Base-by-base conservation (phyloP, 1,139 yeast genomes). In the Kodamaea arcana region DNA sequence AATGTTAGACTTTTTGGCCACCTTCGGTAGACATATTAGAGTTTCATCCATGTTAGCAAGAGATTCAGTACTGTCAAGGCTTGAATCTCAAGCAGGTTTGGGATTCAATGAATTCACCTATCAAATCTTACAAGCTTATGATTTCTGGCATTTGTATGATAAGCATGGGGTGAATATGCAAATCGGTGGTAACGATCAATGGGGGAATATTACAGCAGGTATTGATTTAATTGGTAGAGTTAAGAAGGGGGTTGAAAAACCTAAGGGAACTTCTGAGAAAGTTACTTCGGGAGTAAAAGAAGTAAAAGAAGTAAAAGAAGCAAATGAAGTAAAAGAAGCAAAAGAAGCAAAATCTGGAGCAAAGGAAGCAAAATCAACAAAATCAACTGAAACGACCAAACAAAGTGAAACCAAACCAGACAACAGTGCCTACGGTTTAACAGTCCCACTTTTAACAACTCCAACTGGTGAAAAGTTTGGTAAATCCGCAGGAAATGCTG, bases 121-220 rank as follows among this genome's bases (percentile, higher is more conserved):
- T 57, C 99, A 92, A 54, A 69, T 92, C 14, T 62, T 92, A 33
- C 99, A 92, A 56, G 97, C 97, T 0, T 92, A 78, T 56, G 99
- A 92, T 54, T 94, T 88, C 53, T 88, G 84, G 75, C 88, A 90
- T 52, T 64, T 94, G 44, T 79, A 78, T 61, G 70, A 71, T 30
- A 56, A 72, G 12, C 64, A 76, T 26, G 62, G 67, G 3, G 94
- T 92, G 29, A 68, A 72, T 32, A 59, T 88, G 24, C 97, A 92
- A 60, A 78, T 94, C 17, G 99, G 99, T 12, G 99, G 99, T 7
- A 88, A 84, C 53, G 98, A 92, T 55, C 99, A 92, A 59, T 92
- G 97, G 92, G 99, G 99, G 1, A 92, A 92, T 51, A 94, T 94
- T 43, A 87, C 95, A 4, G 97, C 97, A 0, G 99, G 99, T 1